Conservation (phyloP, 192 early-diverging fungal species). For the Allomyces macrogynus region DNA sequence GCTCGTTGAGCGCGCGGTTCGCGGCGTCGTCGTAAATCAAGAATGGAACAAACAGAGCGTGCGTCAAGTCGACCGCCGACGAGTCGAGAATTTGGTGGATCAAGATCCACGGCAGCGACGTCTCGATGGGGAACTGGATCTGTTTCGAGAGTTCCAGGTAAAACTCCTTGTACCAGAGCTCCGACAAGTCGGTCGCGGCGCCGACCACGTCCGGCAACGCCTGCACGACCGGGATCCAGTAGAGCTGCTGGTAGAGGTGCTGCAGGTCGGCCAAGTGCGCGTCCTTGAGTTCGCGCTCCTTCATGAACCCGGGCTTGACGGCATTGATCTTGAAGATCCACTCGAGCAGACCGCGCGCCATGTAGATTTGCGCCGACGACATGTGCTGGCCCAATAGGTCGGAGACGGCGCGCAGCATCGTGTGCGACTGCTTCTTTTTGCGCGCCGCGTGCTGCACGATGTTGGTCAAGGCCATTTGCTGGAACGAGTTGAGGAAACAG, state of each 20-base stretch:
- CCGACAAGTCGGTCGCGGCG: conserved; percentile 11
- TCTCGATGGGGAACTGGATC: conserved; percentile 33
- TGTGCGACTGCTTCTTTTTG: conserved; percentile 3
- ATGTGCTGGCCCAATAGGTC: background rate
- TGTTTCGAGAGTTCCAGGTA: conserved; percentile 27
- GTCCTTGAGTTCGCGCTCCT: conserved; percentile 29
- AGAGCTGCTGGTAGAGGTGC: conserved; percentile 10
- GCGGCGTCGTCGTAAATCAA: conserved; percentile 32
- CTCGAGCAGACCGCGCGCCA: conserved; percentile 8
- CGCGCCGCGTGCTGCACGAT: background rate
- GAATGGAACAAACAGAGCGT: conserved; percentile 18
- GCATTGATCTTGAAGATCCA: conserved; percentile 19
- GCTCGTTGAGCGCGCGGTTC: conserved; percentile 10
- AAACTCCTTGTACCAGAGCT: conserved; percentile 36
- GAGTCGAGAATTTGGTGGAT: conserved; percentile 20
- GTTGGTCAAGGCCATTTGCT: conserved; percentile 5
- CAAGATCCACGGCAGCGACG: conserved; percentile 33
- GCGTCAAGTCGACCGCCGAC: conserved; percentile 13
- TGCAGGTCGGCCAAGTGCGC: conserved; percentile 18
- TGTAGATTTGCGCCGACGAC: conserved; percentile 7
- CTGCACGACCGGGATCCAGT: background rate
- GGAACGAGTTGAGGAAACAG: conserved; percentile 14
- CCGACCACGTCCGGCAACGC: background rate
- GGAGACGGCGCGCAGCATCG: background rate
- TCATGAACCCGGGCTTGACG: conserved; percentile 25